Conservation (phyloP, 805 yeast genomes). For the Saccharomycopsis amapae region DNA sequence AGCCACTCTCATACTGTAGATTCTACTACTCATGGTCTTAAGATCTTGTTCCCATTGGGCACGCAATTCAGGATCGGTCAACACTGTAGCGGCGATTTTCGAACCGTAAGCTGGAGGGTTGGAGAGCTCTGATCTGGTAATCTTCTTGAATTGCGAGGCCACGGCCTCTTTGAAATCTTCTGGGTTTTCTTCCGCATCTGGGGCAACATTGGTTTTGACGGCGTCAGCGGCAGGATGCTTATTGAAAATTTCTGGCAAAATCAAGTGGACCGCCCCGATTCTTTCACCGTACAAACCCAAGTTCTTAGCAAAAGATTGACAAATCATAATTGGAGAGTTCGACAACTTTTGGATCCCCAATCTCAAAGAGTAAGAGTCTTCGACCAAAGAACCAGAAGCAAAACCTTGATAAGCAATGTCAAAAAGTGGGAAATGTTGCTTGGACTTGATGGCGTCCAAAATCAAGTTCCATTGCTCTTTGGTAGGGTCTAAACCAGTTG, state of each 20-base stretch:
- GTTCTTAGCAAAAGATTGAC: slow-evolving; percentile 93
- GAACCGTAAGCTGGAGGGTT: slow-evolving; percentile 96
- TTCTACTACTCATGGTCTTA: slow-evolving; percentile 67
- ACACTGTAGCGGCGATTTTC: slow-evolving; percentile 72
- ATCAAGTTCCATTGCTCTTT: slow-evolving; percentile 74
- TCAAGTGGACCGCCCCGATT: slow-evolving; percentile 54
- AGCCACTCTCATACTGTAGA: slow-evolving; percentile 60
- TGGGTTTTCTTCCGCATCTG: slow-evolving; percentile 29
- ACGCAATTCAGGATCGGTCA: slow-evolving; percentile 52
- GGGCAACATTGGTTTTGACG: slow-evolving; percentile 7
- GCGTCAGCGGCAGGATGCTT: neutral
- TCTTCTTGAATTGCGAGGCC: slow-evolving; percentile 75
- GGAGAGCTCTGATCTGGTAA: slow-evolving; percentile 81
- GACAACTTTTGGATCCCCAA: slow-evolving; percentile 35
- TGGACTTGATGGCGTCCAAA: slow-evolving; percentile 50
- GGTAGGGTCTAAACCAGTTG: slow-evolving; percentile 91
- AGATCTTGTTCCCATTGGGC: slow-evolving; percentile 79
- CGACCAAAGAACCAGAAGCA: slow-evolving; percentile 73
- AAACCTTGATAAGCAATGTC: slow-evolving; percentile 97
- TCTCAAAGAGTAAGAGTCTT: slow-evolving; percentile 57
- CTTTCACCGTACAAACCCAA: slow-evolving; percentile 96
- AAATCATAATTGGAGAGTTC: slow-evolving; percentile 32
- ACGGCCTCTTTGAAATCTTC: slow-evolving; percentile 31
- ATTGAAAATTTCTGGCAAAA: slow-evolving; percentile 15
- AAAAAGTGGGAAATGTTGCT: slow-evolving; percentile 67